phyloP scores from a whole-genome alignment of 805 yeast genomes.

The Schwanniomyces sp. region DNA sequence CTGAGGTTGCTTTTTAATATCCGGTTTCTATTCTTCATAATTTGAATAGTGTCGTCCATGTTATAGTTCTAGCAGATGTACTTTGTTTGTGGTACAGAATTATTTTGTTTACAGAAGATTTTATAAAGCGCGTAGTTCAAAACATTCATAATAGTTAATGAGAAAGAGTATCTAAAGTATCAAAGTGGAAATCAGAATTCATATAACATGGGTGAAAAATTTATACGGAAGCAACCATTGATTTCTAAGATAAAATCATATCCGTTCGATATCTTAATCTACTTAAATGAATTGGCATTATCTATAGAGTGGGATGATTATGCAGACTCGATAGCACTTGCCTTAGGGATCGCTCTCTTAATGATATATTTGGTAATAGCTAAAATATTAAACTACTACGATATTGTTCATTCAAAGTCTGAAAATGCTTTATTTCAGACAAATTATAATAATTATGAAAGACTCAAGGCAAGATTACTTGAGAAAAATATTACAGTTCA shows the following conservation, averaged over 20 bases:
- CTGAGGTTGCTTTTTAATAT: conserved; percentile 8
- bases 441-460: conserved; percentile 33
- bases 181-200: background rate
- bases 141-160: no score
- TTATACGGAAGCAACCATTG: conserved; percentile 28
- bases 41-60: conserved; percentile 7
- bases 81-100: background rate
- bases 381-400: conserved; percentile 24
- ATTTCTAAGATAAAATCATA: conserved; percentile 27
- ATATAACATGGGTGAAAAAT: conserved; percentile 6
- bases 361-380: conserved; percentile 15
- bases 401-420: conserved; percentile 23
- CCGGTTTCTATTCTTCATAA: conserved; percentile 7
- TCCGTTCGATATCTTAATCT: conserved; percentile 39
- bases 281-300: conserved; percentile 32
- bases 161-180: background rate
- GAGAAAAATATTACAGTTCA: background rate
- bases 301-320: conserved; percentile 46
- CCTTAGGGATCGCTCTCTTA: conserved; percentile 24
- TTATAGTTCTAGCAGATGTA: background rate
- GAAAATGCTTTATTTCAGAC: conserved; percentile 34
- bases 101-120: background rate
- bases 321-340: conserved; percentile 27
- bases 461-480: conserved; percentile 16
- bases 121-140: background rate